Evolutionary conservation across 2,329 filamentous ascomycete genomes (phyloP).

Genomic region (Hymenoscyphus linearis): DNA sequence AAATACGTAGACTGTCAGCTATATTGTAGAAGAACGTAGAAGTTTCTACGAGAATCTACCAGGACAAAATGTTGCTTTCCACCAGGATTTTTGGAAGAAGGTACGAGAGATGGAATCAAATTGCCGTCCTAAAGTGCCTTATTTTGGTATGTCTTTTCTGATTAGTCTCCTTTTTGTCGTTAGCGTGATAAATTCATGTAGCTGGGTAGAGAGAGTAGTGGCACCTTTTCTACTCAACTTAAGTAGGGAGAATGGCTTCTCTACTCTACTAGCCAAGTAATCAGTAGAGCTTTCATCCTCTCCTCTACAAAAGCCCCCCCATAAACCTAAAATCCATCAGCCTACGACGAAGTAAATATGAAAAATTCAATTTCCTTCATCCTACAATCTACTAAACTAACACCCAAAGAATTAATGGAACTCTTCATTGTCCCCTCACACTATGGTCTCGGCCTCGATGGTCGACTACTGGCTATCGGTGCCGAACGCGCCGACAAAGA

Average conservation of each 20-base stretch:
- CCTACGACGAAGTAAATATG: too few species aligned
- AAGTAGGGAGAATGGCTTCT: too few species aligned
- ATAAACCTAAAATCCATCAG: too few species aligned
- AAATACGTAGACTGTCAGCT: neutral
- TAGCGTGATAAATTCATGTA: too few species aligned
- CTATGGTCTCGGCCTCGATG: neutral
- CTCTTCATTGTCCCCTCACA: neutral
- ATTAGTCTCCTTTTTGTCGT: too few species aligned
- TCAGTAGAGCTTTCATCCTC: too few species aligned
- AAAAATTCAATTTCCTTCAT: too few species aligned
- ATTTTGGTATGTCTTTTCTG: neutral
- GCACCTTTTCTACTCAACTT: too few species aligned
- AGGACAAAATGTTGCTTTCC: neutral
- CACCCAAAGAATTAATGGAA: constrained; percentile 3
- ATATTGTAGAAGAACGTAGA: neutral
- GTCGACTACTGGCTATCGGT: neutral
- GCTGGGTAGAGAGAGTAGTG: too few species aligned
- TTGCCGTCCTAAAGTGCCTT: neutral
- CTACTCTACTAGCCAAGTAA: too few species aligned
- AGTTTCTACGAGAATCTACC: neutral
- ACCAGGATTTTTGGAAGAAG: neutral
- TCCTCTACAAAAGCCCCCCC: too few species aligned
- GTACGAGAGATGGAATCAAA: neutral
- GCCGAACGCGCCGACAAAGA: neutral
- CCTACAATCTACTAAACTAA: neutral